phyloP scores from a whole-genome alignment of 23 red algal species.

The Pyropia haitanensis region DNA sequence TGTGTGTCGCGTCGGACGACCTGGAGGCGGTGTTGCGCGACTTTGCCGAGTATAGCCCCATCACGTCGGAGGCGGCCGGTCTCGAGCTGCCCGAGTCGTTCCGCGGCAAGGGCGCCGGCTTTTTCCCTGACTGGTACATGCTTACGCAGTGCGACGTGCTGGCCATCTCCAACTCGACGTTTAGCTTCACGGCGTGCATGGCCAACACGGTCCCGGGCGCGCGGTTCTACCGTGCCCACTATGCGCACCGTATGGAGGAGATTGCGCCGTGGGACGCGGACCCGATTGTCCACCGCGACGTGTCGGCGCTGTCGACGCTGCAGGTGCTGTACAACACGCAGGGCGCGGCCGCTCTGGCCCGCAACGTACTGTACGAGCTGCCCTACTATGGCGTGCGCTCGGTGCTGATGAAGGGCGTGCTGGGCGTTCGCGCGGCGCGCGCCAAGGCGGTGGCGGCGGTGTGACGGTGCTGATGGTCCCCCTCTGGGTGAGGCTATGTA shows the following conservation, averaged over 20 bases:
- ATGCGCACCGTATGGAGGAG: constrained; percentile 56
- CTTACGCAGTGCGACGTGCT: constrained; percentile 95
- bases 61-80: constrained; percentile 55
- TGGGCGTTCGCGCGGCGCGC: constrained; percentile 29
- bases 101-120: constrained; percentile 62
- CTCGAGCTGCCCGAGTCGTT: constrained; percentile 53
- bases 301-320: constrained; percentile 49
- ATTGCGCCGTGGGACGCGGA: constrained; percentile 93
- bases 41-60: constrained; percentile 82
- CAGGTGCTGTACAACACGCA: constrained; percentile 89
- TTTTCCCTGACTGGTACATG: constrained; percentile 97
- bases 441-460: constrained; percentile 13
- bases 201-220: constrained; percentile 54
- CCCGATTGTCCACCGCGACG: constrained; percentile 72
- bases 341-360: constrained; percentile 53
- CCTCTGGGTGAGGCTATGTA: too few species aligned
- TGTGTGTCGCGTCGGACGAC: constrained; percentile 93
- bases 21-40: constrained; percentile 68
- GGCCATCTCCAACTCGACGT: constrained; percentile 95
- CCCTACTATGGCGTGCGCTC: constrained; percentile 81
- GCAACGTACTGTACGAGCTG: constrained; percentile 86
- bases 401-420: constrained; percentile 81
- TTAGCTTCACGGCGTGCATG: constrained; percentile 93
- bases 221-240: constrained; percentile 93
- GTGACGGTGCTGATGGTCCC: too few species aligned